Evolutionary conservation across 345 rosid genomes (phyloP).

Genomic region (Populus deltoides): DNA sequence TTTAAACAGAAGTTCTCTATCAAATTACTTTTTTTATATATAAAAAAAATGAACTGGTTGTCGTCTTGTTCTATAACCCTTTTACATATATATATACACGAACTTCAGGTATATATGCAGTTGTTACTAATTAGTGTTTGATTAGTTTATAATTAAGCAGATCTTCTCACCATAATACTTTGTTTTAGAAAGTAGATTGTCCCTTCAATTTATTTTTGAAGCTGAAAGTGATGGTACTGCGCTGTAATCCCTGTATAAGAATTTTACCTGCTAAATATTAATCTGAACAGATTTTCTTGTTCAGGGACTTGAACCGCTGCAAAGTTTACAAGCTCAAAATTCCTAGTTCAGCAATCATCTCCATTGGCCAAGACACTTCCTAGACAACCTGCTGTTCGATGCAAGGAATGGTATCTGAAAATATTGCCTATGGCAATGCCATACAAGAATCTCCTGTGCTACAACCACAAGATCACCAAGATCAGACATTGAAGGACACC

Average conservation of each 20-base stretch:
- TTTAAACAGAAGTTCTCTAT: no score
- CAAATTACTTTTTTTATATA: no score
- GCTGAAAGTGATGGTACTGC: background rate
- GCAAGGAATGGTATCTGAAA: slow-evolving; percentile 6
- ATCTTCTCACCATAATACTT: no score
- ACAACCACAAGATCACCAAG: slow-evolving; percentile 9
- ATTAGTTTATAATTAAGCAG: no score
- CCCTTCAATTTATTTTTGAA: background rate
- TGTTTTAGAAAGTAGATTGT: background rate
- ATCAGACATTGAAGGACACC: slow-evolving; percentile 9
- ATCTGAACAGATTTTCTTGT: background rate
- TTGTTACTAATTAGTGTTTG: no score
- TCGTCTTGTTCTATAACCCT: no score
- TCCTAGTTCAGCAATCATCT: background rate
- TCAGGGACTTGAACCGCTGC: background rate
- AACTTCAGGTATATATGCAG: no score
- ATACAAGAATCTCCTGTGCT: slow-evolving; percentile 14
- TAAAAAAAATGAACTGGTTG: no score
- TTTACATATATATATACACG: no score
- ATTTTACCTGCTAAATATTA: background rate
- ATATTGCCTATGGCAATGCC: background rate
- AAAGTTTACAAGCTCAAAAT: background rate
- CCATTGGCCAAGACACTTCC: background rate
- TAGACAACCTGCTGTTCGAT: background rate
- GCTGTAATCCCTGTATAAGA: background rate